Base-by-base conservation (phyloP, 192 early-diverging fungal species). In the Gonapodya sp. region DNA sequence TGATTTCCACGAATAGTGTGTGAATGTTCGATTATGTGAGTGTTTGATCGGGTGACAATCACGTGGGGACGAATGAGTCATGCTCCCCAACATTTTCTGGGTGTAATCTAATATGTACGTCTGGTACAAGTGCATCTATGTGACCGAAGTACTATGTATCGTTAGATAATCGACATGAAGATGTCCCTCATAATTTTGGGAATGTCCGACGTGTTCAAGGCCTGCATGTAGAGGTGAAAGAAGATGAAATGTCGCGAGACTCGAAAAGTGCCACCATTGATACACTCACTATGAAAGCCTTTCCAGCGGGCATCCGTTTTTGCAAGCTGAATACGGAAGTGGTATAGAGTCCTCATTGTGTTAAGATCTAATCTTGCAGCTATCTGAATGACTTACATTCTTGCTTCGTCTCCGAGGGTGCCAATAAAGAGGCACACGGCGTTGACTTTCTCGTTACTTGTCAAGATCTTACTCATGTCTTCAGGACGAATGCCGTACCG, bases 361-460 rank as follows among this genome's bases (percentile, higher is more conserved):
- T n/a, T n/a, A n/a, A n/a, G n/a, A n/a, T n/a, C n/a, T n/a, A n/a
- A n/a, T n/a, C n/a, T n/a, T n/a, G n/a, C n/a, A n/a, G n/a, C n/a
- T n/a, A n/a, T n/a, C n/a, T n/a, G n/a, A 64, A 24, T 16, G 24
- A 64, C 46, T 64, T 24, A 64, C 46, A 64, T 64, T 73, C 86
- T 89, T 0, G 93, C 94, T 82, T 95, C 91, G 80, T 93, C 90
- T 16, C 89, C 87, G 31, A 95, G 83, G 0, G 92, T 92, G 33
- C 94, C 94, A 82, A 95, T 95, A 79, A 95, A 95, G 80, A 95
- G 88, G 83, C 93, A 92, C 36, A 89, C 88, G 30, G 91, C 87
- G 75, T 91, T 92, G 24, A 95, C 92, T 35, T 88, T 86, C 79
- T 93, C 89, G 82, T 94, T 92, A n/a, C 88, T 87, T 78, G 91